phyloP scores from a whole-genome alignment of 2,329 filamentous ascomycete species.

The Phoma sp. region DNA sequence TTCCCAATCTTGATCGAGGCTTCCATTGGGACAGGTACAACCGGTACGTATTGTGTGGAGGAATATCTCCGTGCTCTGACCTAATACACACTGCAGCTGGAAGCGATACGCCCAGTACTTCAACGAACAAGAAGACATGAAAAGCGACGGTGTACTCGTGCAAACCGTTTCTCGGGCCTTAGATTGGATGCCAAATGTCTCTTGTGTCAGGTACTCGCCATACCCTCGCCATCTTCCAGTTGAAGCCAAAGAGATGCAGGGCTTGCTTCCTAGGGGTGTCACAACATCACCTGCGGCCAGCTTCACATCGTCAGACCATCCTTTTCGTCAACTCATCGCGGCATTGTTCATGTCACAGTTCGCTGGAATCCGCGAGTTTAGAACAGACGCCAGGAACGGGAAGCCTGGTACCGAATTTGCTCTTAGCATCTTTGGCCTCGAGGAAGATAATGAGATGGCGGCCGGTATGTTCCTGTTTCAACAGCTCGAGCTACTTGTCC shows the following conservation, averaged over 20 bases:
- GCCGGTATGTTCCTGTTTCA: conserved; percentile 34
- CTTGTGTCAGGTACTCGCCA: conserved; percentile 36
- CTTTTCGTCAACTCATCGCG: conserved; percentile 39
- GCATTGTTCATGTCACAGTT: conserved; percentile 32
- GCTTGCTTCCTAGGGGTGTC: conserved; percentile 29
- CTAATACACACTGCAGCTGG: conserved; percentile 26
- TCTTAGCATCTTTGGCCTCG: conserved; percentile 29
- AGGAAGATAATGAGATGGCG: conserved; percentile 23
- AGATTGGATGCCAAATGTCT: conserved; percentile 34
- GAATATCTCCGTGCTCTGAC: too few species aligned
- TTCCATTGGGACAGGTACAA: conserved; percentile 23
- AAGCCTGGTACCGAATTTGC: conserved; percentile 22
- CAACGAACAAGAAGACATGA: conserved; percentile 39
- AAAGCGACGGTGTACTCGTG: conserved; percentile 29
- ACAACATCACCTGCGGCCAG: not conserved
- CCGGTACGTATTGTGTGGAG: conserved; percentile 17
- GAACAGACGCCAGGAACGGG: not conserved
- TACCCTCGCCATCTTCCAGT: conserved; percentile 28
- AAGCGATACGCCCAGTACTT: conserved; percentile 34
- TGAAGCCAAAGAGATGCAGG: conserved; percentile 28
- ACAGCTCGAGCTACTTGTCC: conserved; percentile 25
- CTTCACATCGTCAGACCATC: conserved; percentile 19
- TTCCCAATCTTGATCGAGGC: conserved; percentile 9
- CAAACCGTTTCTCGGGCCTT: conserved; percentile 33
- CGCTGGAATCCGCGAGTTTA: conserved; percentile 32